These are phyloP conservation scores for Butyriboletus loyo DNA, from an alignment of 768 basidiomycete genomes.

Conservation along the genomic window DNA sequence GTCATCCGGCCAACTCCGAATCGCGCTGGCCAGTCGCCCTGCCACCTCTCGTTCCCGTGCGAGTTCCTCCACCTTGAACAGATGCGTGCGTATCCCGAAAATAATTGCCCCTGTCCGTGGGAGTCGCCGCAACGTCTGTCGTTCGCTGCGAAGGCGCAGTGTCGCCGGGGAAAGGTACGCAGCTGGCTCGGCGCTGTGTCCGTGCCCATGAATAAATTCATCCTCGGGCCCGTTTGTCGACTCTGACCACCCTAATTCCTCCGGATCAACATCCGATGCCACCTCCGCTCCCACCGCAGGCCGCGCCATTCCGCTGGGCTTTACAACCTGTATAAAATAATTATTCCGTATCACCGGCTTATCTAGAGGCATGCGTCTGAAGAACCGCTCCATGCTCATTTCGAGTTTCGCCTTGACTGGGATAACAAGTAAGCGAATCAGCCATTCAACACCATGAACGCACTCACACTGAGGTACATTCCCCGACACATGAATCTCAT, in stretches of 20 bases:
- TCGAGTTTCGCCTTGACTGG: conserved; percentile 62
- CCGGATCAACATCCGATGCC: conserved; percentile 43
- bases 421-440: conserved; percentile 5
- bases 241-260: conserved; percentile 64
- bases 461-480: conserved; percentile 69
- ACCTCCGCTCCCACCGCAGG: background rate
- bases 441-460: background rate
- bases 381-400: conserved; percentile 64
- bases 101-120: conserved; percentile 60
- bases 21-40: conserved; percentile 58
- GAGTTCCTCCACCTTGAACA: conserved; percentile 52
- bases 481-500: conserved; percentile 69
- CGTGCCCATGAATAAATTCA: conserved; percentile 32
- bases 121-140: conserved; percentile 65
- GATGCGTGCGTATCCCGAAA: conserved; percentile 69
- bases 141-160: conserved; percentile 57
- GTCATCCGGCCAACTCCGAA: conserved; percentile 64
- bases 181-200: conserved; percentile 20
- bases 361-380: conserved; percentile 60
- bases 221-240: conserved; percentile 57
- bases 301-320: conserved; percentile 9
- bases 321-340: conserved; percentile 48
- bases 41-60: conserved; percentile 55
- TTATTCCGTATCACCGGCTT: conserved; percentile 74
- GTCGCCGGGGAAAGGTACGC: conserved; percentile 35